A percentile compares a stretch with the other conserved stretches of the same genome.
These are phyloP conservation scores for Yamadazyma sp. DNA, from an alignment of 805 yeast genomes.

Conservation along the genomic window DNA sequence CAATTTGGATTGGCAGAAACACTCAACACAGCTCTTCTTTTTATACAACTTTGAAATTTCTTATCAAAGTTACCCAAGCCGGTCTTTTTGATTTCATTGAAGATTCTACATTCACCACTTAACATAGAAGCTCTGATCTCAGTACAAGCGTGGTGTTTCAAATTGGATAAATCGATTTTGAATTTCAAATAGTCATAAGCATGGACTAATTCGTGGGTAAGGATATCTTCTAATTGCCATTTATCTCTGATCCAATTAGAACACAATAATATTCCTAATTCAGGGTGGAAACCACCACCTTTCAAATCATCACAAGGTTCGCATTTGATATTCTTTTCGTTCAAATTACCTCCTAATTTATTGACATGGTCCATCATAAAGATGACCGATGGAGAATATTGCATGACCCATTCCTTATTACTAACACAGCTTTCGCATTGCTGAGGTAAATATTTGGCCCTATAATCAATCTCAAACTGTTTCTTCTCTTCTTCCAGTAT, in stretches of 20 bases:
- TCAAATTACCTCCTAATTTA: slow-evolving; percentile 53
- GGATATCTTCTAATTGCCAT: slow-evolving; percentile 84
- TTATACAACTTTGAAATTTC: slow-evolving; percentile 90
- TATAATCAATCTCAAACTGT: slow-evolving; percentile 59
- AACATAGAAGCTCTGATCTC: slow-evolving; percentile 91
- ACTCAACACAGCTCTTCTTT: slow-evolving; percentile 81
- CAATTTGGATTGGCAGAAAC: slow-evolving; percentile 88
- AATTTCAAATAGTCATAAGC: slow-evolving; percentile 89
- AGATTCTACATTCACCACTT: slow-evolving; percentile 92
- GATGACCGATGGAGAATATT: slow-evolving; percentile 77
- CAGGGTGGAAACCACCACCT: slow-evolving; percentile 93
- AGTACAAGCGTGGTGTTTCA: slow-evolving; percentile 94
- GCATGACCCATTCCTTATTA: slow-evolving; percentile 74
- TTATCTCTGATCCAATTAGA: slow-evolving; percentile 73
- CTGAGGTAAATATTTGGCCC: slow-evolving; percentile 36
- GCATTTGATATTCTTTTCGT: slow-evolving; percentile 60
- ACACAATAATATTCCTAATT: slow-evolving; percentile 80
- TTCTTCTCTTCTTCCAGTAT: slow-evolving; percentile 47
- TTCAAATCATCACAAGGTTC: slow-evolving; percentile 77
- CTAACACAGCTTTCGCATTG: slow-evolving; percentile 72
- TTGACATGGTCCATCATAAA: slow-evolving; percentile 84
- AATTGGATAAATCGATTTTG: slow-evolving; percentile 77
- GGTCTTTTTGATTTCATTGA: slow-evolving; percentile 71
- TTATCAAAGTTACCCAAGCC: slow-evolving; percentile 54
- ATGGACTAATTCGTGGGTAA: slow-evolving; percentile 91